Base-by-base conservation (phyloP, 2,329 filamentous ascomycete genomes). In the Tolypocladium paradoxum region DNA sequence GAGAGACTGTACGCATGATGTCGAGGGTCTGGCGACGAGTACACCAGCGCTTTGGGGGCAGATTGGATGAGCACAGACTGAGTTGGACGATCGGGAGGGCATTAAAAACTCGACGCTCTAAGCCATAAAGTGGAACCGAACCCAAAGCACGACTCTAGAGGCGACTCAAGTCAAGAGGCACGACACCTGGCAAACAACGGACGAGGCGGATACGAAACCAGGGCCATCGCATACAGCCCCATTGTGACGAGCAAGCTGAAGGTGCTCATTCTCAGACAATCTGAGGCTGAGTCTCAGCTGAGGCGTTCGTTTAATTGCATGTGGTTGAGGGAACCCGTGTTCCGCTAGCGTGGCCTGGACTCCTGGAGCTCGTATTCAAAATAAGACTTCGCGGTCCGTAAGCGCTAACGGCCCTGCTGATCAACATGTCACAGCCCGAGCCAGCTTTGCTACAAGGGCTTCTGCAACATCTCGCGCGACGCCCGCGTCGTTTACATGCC, bases 401-500 rank as follows among this genome's bases (percentile, higher is more conserved):
- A 6, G 14, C 22, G 40, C 40, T 27, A 43, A 38, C 2, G 8
- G n/a, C n/a, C 37, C 37, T 22, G 37, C 20, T 43, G 38, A 43
- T 43, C 22, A 1, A 12, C 20, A 14, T 7, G 6, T 16, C 36
- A 1, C 34, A 47, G 27, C 27, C 61, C 59, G n/a, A n/a, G n/a
- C n/a, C 58, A 73, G 57, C 51, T 68, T 58, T 18, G 48, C 52
- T 6, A 65, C 63, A 53, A 77, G 56, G 3, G 69, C 66, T 50
- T 74, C 66, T 1, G 76, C 77, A 40, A 78, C 66, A 40, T 72
- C 71, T 6, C 60, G 60, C 3, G 79, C 78, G 60, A 83, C 81
- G 0, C 61, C 63, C 16, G 67, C 62, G 53, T 84, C 74, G 59
- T 85, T 85, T 35, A 85, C 72, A 35, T 74, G 70, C 12, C 73